phyloP scores from a whole-genome alignment of 352 stramenopile genomes.

The Blastocystis sp. region DNA sequence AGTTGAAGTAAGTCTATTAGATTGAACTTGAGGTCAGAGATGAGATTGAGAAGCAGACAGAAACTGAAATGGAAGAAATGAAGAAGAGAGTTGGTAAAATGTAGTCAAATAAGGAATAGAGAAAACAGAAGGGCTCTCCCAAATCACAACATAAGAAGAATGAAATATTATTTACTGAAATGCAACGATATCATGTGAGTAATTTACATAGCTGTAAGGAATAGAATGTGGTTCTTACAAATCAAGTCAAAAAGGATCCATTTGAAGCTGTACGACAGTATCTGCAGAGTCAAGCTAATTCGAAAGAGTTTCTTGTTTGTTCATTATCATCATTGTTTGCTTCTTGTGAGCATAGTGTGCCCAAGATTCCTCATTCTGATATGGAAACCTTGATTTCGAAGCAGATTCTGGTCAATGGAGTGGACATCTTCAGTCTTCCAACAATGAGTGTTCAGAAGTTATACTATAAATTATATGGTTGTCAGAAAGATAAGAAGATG shows the following conservation, averaged over 20 bases:
- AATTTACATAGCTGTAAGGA: neutral
- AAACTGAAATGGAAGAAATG: neutral
- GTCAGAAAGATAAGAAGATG: neutral
- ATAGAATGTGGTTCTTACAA: constrained; percentile 17
- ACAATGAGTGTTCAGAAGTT: neutral
- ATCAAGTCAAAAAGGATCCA: constrained; percentile 43
- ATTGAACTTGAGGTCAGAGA: neutral
- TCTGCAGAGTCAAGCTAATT: neutral
- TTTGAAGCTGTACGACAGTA: constrained; percentile 49
- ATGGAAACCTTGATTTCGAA: constrained; percentile 5
- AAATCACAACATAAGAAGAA: constrained; percentile 45
- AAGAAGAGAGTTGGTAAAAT: neutral
- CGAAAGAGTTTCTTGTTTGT: neutral
- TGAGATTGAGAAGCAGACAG: neutral
- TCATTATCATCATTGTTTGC: constrained; percentile 8
- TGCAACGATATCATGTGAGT: constrained; percentile 48
- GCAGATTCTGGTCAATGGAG: neutral
- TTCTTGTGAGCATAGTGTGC: neutral
- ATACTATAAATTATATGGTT: neutral
- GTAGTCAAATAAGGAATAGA: neutral
- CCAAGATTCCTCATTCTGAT: neutral
- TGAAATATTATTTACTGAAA: constrained; percentile 21
- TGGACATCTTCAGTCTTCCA: constrained; percentile 6
- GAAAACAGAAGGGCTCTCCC: neutral
- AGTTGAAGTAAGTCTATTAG: neutral